Percentiles rank a stretch among this genome's conserved stretches.
Evolutionary conservation across 1,139 yeast species (phyloP).

Genomic region (Debaryomyces nepalensis): DNA sequence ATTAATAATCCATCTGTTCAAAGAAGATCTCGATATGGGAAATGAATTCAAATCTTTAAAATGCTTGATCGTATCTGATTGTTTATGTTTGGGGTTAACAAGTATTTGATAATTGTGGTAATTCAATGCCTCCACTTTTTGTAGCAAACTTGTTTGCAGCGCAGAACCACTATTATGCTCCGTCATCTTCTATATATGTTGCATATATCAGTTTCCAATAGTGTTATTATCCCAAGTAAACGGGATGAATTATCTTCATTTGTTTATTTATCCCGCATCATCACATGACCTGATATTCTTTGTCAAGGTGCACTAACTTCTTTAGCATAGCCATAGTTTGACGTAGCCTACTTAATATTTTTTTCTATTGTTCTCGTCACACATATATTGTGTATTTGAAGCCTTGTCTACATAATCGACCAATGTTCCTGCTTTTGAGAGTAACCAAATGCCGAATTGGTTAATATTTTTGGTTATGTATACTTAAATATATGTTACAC

Average conservation of each 20-base stretch:
- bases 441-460: not conserved
- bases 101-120: conserved; percentile 22
- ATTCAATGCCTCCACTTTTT: conserved; percentile 23
- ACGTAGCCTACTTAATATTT: not conserved
- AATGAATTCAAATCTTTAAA: conserved; percentile 19
- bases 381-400: not conserved
- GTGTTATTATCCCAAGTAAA: conserved; percentile 3
- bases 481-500: no score
- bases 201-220: not conserved
- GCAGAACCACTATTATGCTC: conserved; percentile 4
- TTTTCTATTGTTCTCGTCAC: not conserved
- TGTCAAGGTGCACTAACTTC: not conserved
- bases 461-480: no score
- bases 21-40: conserved; percentile 26
- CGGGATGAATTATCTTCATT: conserved; percentile 4
- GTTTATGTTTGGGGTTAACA: conserved; percentile 25
- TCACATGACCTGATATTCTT: not conserved
- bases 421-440: conserved; percentile 7
- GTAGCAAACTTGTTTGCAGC: conserved; percentile 20
- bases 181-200: conserved; percentile 3
- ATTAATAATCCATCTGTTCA: conserved; percentile 27
- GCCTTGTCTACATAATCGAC: conserved; percentile 5
- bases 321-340: conserved; percentile 7
- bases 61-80: conserved; percentile 25
- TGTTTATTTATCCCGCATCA: conserved; percentile 11